Conservation (phyloP, 176 grass and related monocot genomes). For the Miscanthus lutarioriparius region DNA sequence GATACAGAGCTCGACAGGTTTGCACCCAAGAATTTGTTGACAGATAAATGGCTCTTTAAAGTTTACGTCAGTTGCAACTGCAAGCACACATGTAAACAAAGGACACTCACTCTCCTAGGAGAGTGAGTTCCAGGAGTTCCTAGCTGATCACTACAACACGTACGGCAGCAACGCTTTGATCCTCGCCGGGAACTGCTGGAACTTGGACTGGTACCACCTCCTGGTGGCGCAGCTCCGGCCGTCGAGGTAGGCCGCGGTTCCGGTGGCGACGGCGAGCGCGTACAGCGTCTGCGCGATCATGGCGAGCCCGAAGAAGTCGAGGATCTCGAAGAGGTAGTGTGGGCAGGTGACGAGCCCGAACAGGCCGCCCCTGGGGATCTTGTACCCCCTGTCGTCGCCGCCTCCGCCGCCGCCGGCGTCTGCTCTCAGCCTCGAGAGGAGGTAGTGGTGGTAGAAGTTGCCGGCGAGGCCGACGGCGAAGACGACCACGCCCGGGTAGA, state of each 20-base stretch:
- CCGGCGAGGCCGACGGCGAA: conserved; percentile 58
- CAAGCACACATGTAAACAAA: too few species aligned
- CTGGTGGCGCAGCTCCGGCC: conserved; percentile 72
- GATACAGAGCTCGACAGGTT: too few species aligned
- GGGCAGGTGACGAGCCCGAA: conserved; percentile 64
- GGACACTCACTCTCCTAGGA: too few species aligned
- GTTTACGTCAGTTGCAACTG: too few species aligned
- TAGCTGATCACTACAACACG: conserved; percentile 36
- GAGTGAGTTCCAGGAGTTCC: too few species aligned
- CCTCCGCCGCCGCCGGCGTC: not conserved
- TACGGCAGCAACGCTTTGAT: conserved; percentile 75
- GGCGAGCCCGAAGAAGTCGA: conserved; percentile 56
- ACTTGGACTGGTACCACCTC: conserved; percentile 77
- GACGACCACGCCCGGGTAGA: conserved; percentile 34
- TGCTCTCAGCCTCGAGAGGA: conserved; percentile 53
- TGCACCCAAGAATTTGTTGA: too few species aligned
- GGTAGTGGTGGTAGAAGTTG: conserved; percentile 79
- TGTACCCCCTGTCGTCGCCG: conserved; percentile 42
- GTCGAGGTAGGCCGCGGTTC: conserved; percentile 55
- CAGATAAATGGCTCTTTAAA: too few species aligned
- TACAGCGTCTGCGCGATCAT: conserved; percentile 70
- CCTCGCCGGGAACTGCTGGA: conserved; percentile 44
- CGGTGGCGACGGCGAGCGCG: conserved; percentile 44
- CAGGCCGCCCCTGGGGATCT: conserved; percentile 65
- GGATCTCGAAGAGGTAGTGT: conserved; percentile 87